Evolutionary conservation across 148 eudicot species (phyloP), one percentile per base, ranked within the genome.

Genomic region (Rhododendron vialii): DNA sequence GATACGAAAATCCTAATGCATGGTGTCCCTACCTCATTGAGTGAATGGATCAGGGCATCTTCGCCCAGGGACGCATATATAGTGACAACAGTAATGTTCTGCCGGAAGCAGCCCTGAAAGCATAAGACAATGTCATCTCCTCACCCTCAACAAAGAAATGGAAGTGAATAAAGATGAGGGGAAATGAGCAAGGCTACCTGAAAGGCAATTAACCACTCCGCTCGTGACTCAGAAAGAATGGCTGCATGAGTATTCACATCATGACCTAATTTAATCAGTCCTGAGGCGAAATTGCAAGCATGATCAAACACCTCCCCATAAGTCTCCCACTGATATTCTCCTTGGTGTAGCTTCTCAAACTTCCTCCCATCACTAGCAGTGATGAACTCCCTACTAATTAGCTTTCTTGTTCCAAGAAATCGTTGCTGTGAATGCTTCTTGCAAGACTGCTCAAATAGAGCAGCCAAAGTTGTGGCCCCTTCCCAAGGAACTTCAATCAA

Each of bases 61-160:
- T 96, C 98, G n/a, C 99, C 98, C 78, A 96, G 90, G 75, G 99
- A 93, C 80, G 99, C 94, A 91, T 96, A 96, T 65, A 96, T 96
- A 85, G 99, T 95, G 85, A 96, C 96, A 74, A 94, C 93, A 3
- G 98, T 92, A 84, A 96, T 82, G 90, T 89, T 95, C 89, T 96
- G 98, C 86, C 98, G 92, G 89, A 93, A 91, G 91, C 98, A 96
- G 81, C 96, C 99, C 98, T 96, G 89, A 82, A 53, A 89, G n/a
- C 87, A 76, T 61, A 83, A 59, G 87, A 11, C 14, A 87, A 20
- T 71, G 78, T 71, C 77, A 11, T 53, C 61, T 7, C 13, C 35
- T 57, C 50, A 57, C 59, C 48, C 83, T 79, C 38, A 74, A 17
- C 41, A 80, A 63, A 51, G 22, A 81, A 35, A 59, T 4, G 61